Evolutionary conservation across 2,329 filamentous ascomycete genomes (phyloP), one percentile per base, ranked within the genome.

Genomic region (Clarireedia paspali): DNA sequence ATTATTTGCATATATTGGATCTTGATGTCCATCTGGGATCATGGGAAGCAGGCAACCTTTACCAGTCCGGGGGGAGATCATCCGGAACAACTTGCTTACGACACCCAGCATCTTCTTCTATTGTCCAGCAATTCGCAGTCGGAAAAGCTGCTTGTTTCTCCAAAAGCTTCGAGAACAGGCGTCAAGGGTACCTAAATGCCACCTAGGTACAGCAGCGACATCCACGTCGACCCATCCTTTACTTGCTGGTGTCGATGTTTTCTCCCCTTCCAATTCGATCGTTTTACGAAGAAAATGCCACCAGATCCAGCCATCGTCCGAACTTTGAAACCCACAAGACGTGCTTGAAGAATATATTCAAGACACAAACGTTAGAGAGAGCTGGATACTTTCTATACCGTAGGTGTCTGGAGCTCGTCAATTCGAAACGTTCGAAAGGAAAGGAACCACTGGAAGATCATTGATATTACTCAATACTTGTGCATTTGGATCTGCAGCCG

Each of bases 1-100:
- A 59, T 60, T 60, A 55, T 63, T 53, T 64, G 61, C 61, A 65
- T 63, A 61, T 65, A 66, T 62, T 64, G 61, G 62, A 64, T 63
- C 59, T 59, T 56, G 60, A 65, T 63, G 53, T 55, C 56, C 60
- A 54, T 40, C 62, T 47, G 59, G 62, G 62, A 60, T 61, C 51
- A 56, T 27, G 53, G 36, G 39, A 50, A 55, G 50, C 48, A 51
- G 50, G 56, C 46, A 60, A 59, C 26, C 57, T 55, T 62, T 56
- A 48, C 55, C 58, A 61, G 50, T 49, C 53, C 54, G 54, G 56
- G 58, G 39, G 62, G 53, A 47, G 62, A 64, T 64, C 61, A 56
- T 58, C 59, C 62, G 61, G 57, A 47, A 62, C 62, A 59, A 61
- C 50, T 53, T 59, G 55, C 56, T 58, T 54, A 40, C 26, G 55